These are phyloP conservation scores for Talaromyces adpressus DNA, from an alignment of 495 filamentous ascomycete species.

Conservation along the genomic window DNA sequence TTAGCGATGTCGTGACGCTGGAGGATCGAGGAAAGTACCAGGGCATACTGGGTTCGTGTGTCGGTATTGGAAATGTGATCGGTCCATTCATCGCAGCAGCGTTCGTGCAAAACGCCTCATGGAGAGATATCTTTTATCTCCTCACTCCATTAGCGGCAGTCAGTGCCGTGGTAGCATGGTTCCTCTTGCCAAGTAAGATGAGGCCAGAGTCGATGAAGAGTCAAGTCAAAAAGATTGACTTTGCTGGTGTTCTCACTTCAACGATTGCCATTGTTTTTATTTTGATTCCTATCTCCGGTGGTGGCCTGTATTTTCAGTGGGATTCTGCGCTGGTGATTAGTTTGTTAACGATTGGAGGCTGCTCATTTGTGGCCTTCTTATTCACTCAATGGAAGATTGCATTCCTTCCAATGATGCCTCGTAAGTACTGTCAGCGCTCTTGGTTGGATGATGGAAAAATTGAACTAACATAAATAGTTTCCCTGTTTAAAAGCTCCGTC, in stretches of 20 bases:
- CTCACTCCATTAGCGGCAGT: constrained; percentile 33
- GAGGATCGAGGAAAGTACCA: constrained; percentile 41
- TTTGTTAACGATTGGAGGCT: constrained; percentile 49
- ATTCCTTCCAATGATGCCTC: constrained; percentile 51
- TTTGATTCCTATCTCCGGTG: constrained; percentile 57
- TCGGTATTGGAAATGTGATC: constrained; percentile 37
- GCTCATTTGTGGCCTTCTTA: constrained; percentile 40
- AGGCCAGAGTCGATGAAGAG: constrained; percentile 25
- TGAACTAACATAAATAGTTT: constrained; percentile 21
- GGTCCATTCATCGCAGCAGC: constrained; percentile 39
- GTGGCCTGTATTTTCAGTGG: constrained; percentile 55
- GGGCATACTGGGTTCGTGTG: constrained; percentile 34
- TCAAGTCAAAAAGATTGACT: constrained; percentile 51
- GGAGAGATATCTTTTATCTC: constrained; percentile 45
- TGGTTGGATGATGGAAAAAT: constrained; percentile 12
- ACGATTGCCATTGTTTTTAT: constrained; percentile 48
- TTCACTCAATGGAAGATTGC: constrained; percentile 54
- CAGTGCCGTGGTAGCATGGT: constrained; percentile 33
- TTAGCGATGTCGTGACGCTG: constrained; percentile 42
- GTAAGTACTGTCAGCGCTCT: constrained; percentile 23
- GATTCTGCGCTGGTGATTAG: constrained; percentile 53
- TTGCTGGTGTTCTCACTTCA: constrained; percentile 41
- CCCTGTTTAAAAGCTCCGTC: constrained; percentile 48
- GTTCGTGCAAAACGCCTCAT: constrained; percentile 36
- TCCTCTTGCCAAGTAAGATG: constrained; percentile 36